Evolutionary conservation across 163 green algal species (phyloP), one percentile per base, ranked within the genome.

Genomic region (Volvox carteri): DNA sequence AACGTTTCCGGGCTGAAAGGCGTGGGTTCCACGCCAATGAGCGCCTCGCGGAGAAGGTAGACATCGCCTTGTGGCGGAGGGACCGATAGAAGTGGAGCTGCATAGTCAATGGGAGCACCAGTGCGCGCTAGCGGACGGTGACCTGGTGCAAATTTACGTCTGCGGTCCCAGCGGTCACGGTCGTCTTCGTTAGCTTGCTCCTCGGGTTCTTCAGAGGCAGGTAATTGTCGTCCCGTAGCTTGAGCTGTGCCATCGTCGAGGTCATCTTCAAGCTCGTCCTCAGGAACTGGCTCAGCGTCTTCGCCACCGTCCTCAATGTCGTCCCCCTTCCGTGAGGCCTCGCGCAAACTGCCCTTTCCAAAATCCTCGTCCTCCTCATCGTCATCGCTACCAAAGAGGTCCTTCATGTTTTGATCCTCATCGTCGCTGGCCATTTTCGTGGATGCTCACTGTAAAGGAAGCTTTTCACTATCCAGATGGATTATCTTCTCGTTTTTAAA

Each of bases 1-100:
- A 92, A 96, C 0, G 92, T 94, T 11, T 88, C 84, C 9, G 93
- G 84, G 67, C 96, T 91, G 50, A 95, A 97, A 0, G 95, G 91
- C 12, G 54, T 39, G 4, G 92, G 78, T 50, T 97, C 93, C 0
- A 97, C 86, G 14, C 89, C 81, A 11, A 87, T 87, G 12, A 87
- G 67, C 6, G 65, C 81, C 33, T 87, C 81, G 12, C 81, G 81
- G 42, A 87, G 81, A 19, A 87, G 39, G 48, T 44, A 80, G 19
- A 72, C 48, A 8, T 87, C 67, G 48, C 67, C 67, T 14, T 72
- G 4, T 6, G 81, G 81, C 48, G 65, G 81, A 30, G 81, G 81
- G 3, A 87, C 81, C 18, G 81, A 46, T 68, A 87, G 37, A 0
- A 87, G 81, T 1, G 81, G 81, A 1, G 81, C 81, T 35, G 65